Evolutionary conservation across 2,329 filamentous ascomycete genomes (phyloP), one percentile per base, ranked within the genome.

Genomic region (Nectriaceae sp.): DNA sequence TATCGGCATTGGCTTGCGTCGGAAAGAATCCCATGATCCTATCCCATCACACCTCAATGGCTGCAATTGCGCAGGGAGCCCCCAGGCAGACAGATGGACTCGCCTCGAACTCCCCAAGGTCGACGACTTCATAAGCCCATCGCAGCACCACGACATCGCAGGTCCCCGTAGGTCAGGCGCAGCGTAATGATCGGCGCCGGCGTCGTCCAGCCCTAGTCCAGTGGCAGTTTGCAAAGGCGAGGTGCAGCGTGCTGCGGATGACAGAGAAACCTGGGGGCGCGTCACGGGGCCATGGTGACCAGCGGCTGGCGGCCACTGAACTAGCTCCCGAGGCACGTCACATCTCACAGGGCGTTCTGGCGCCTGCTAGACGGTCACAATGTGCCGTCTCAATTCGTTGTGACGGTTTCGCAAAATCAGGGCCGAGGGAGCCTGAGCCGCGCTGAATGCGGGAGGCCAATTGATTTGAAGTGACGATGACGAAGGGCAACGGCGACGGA

Each of bases 141-240:
- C n/a, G n/a, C 26, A 10, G 26, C 10, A 8, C 26, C 26, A 31
- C 15, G 26, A 15, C 26, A 31, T 15, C 26, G 26, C 26, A 15
- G 26, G 15, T 15, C 26, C 26, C 33, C 16, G 10, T 6, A 37
- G 56, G 56, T 59, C 56, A 61, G 58, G 58, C 52, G 58, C 49
- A 59, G 52, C 45, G 47, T 55, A 52, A 49, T 60, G 46, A 44
- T 54, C 54, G 55, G 54, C 52, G 43, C 21, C 50, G 46, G 50
- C 50, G 49, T 52, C 49, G 47, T 56, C 54, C 38, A 57, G 43
- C 49, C 47, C 46, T 49, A 47, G 45, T 50, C 48, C 50, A 37
- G 44, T 60, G 59, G 59, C 43, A 53, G 53, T 50, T 53, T 56
- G 50, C 53, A 56, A 56, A 61, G 59, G 49, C 56, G 59, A 60